Conservation (phyloP, 1,284 basidiomycete genomes). For the Pyrrhoderma lamaoense region DNA sequence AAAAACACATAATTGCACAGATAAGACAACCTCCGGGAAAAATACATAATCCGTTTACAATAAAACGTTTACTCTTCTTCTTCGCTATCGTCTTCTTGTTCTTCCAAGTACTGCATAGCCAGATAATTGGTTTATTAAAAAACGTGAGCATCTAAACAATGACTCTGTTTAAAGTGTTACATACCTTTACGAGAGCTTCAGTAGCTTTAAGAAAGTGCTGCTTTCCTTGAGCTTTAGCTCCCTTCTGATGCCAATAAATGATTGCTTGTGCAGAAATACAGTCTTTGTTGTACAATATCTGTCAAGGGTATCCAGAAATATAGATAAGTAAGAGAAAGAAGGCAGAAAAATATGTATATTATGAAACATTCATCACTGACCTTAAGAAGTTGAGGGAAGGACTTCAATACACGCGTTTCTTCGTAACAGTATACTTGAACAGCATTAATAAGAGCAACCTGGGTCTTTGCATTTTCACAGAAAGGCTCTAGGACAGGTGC, state of each 20-base stretch:
- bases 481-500: constrained; percentile 84
- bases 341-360: not conserved
- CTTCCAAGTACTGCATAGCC: constrained; percentile 15
- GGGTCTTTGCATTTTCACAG: constrained; percentile 77
- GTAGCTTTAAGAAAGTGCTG: constrained; percentile 91
- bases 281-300: constrained; percentile 93
- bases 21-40: too few relatives aligned
- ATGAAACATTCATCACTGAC: constrained; percentile 30
- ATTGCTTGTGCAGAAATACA: constrained; percentile 93
- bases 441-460: constrained; percentile 88
- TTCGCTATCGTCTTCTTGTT: constrained; percentile 19
- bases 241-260: constrained; percentile 96
- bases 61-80: constrained; percentile 12
- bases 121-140: constrained; percentile 40
- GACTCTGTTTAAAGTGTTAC: constrained; percentile 18
- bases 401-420: constrained; percentile 88
- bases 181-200: constrained; percentile 83
- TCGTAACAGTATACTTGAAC: constrained; percentile 94
- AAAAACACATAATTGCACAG: too few relatives aligned
- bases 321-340: not conserved
- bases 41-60: too few relatives aligned
- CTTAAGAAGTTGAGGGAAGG: constrained; percentile 91
- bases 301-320: constrained; percentile 16
- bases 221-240: constrained; percentile 89
- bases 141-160: constrained; percentile 10